phyloP scores from a whole-genome alignment of 2,329 filamentous ascomycete genomes.

The Cadophora sp. region DNA sequence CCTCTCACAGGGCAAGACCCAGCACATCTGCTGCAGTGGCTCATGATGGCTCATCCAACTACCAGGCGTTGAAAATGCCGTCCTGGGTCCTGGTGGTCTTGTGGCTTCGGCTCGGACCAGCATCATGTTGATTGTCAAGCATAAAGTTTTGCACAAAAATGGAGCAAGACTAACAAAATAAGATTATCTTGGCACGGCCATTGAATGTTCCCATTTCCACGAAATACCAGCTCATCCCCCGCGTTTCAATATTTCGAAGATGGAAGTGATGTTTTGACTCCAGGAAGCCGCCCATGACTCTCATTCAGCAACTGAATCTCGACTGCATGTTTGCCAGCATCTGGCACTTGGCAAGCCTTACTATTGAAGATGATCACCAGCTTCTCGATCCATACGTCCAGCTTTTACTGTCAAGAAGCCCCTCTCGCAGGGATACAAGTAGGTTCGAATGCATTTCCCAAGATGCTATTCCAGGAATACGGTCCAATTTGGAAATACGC shows the following conservation, averaged over 20 bases:
- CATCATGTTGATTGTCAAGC: background rate
- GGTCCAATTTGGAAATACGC: background rate
- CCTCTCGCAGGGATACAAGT: background rate
- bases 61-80: background rate
- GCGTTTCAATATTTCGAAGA: background rate
- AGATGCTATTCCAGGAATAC: background rate
- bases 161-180: background rate
- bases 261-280: background rate
- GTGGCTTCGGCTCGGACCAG: constrained; percentile 16
- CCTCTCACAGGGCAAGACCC: background rate
- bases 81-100: background rate
- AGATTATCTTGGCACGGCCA: background rate
- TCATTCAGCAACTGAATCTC: background rate
- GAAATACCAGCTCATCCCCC: constrained; percentile 13
- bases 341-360: background rate
- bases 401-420: background rate
- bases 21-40: background rate
- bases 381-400: background rate
- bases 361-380: background rate
- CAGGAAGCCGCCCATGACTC: background rate
- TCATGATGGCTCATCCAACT: constrained; percentile 7
- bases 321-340: background rate
- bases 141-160: constrained; percentile 10
- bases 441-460: background rate
- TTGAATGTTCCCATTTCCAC: background rate